Evolutionary conservation across 2,329 filamentous ascomycete genomes (phyloP).

Genomic region (Fulvia fulva): DNA sequence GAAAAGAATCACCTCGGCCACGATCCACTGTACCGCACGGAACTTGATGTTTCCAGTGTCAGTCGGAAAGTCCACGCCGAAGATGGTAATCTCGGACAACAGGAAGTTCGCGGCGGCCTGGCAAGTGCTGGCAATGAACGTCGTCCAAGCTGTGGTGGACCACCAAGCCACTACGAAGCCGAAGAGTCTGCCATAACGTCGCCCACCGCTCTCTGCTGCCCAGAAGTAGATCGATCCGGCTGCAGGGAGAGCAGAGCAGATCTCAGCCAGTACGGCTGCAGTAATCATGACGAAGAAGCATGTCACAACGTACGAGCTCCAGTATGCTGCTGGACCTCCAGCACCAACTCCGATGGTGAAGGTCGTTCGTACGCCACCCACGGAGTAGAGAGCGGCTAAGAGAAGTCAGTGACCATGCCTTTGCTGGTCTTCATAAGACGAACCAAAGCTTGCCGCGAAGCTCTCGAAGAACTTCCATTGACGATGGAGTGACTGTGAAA

Average conservation of each 20-base stretch:
- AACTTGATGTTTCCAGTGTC: conserved; percentile 54
- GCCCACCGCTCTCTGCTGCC: conserved; percentile 58
- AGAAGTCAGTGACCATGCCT: background rate
- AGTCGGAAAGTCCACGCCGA: conserved; percentile 53
- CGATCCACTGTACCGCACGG: conserved; percentile 59
- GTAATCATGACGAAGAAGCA: conserved; percentile 60
- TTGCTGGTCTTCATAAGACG: conserved; percentile 4
- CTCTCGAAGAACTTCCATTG: conserved; percentile 57
- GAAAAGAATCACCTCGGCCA: conserved; percentile 44
- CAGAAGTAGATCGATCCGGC: conserved; percentile 60
- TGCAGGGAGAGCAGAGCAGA: conserved; percentile 57
- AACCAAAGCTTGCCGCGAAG: conserved; percentile 58
- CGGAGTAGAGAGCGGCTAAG: conserved; percentile 57
- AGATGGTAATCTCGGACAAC: conserved; percentile 53
- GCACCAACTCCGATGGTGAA: conserved; percentile 61
- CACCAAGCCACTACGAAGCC: conserved; percentile 63
- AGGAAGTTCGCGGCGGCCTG: conserved; percentile 39
- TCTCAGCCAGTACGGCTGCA: conserved; percentile 57
- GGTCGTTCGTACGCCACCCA: conserved; percentile 55
- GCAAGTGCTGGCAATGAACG: conserved; percentile 35
- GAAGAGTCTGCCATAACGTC: conserved; percentile 52
- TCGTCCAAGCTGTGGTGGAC: conserved; percentile 61
- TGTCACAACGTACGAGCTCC: conserved; percentile 59
- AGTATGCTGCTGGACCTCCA: conserved; percentile 59
- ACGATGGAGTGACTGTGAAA: conserved; percentile 50